Evolutionary conservation across 805 yeast genomes (phyloP), one percentile per base, ranked within the genome.

Genomic region (Komagataella populi): DNA sequence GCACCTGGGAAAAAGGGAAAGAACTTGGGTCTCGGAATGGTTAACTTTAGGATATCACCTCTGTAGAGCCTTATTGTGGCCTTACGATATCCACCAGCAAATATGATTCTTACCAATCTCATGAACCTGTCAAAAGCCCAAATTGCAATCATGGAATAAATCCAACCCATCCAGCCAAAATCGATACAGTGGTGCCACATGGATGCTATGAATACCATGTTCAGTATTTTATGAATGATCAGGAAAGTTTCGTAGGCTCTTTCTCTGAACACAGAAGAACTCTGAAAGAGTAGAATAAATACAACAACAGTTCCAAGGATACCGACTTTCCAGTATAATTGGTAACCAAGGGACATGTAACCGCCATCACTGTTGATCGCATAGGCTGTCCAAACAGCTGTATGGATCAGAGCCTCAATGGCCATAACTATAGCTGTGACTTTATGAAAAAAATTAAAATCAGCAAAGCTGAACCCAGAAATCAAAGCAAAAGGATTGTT

Each of bases 361-460:
- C 70, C 71, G 50, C 39, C 39, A 22, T 18, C 23, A 4, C 47
- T 22, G 59, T 68, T 51, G 52, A 64, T 49, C 49, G 72, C 53
- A 70, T 77, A 68, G 55, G 57, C 59, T 0, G 86, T 78, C 76
- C 81, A 78, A 18, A 77, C 75, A 22, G 74, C 67, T 6, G 76
- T 73, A 59, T 85, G 93, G 16, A 82, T 67, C 39, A 80, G 57
- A 6, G 74, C 72, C 51, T 78, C 64, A n/a, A 76, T 56, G 6
- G 74, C 65, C 56, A 73, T 67, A 0, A 73, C 68, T 55, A 83
- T 69, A 1, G 85, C 83, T 48, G 73, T 64, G 84, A 87, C 81
- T 62, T 73, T 81, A 65, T 87, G 96, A 59, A 76, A 77, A 24
- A 70, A 66, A 57, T 78, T 70, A 66, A 86, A 84, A 1, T 83